These are phyloP conservation scores for Gossypium arboreum DNA, from an alignment of 345 rosid genomes.

Conservation along the genomic window DNA sequence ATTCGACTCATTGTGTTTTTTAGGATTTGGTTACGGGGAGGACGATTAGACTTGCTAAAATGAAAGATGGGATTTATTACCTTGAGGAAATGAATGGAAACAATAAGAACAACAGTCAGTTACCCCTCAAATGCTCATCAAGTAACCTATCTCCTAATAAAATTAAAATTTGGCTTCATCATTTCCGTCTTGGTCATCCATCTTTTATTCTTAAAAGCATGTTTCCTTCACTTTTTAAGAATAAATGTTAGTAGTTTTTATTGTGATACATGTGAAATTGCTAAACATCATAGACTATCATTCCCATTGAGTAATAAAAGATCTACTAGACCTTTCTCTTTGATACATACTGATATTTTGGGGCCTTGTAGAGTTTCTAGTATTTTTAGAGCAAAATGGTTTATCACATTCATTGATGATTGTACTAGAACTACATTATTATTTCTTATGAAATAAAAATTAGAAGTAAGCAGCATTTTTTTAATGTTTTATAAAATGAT, in stretches of 20 bases:
- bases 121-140: not conserved
- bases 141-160: not conserved
- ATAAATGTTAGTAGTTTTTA: too few species aligned
- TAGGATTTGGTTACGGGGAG: too few species aligned
- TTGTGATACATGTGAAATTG: not conserved
- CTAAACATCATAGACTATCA: too few species aligned
- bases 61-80: not conserved
- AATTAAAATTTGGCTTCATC: not conserved
- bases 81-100: not conserved
- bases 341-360: not conserved
- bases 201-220: too few species aligned
- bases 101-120: too few species aligned
- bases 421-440: not conserved
- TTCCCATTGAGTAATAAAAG: not conserved
- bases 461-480: not conserved
- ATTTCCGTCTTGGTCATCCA: not conserved
- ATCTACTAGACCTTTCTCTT: too few species aligned
- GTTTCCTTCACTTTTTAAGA: not conserved
- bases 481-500: too few species aligned
- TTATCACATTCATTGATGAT: not conserved
- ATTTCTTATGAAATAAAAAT: too few species aligned
- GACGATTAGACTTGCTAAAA: not conserved
- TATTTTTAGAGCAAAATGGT: not conserved
- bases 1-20: not conserved
- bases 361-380: not conserved